Conservation (phyloP, 2,329 filamentous ascomycete genomes). For the Alternaria sp. region DNA sequence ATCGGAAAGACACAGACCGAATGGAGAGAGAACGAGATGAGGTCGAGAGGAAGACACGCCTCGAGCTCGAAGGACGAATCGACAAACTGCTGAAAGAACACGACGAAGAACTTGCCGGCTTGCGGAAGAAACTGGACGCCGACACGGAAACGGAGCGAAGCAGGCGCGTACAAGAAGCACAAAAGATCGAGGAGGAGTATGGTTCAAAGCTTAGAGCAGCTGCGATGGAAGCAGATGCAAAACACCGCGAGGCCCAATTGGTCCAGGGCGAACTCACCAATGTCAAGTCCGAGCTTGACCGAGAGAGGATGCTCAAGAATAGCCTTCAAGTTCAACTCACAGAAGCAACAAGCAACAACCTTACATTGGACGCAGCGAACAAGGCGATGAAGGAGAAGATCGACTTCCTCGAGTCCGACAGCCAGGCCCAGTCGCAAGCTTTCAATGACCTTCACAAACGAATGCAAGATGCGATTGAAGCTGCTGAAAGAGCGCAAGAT, state of each 20-base stretch:
- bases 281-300: slow-evolving; percentile 52
- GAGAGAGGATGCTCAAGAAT: slow-evolving; percentile 69
- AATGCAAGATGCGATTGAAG: slow-evolving; percentile 78
- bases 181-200: slow-evolving; percentile 67
- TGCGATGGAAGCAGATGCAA: slow-evolving; percentile 67
- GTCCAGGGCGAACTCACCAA: slow-evolving; percentile 62
- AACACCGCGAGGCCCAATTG: slow-evolving; percentile 62
- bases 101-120: slow-evolving; percentile 71
- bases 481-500: slow-evolving; percentile 75
- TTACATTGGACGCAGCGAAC: slow-evolving; percentile 75
- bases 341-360: slow-evolving; percentile 51
- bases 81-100: slow-evolving; percentile 69
- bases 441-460: slow-evolving; percentile 83
- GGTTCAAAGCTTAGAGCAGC: slow-evolving; percentile 64
- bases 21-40: slow-evolving; percentile 61
- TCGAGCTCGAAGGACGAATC: slow-evolving; percentile 62
- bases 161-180: slow-evolving; percentile 68
- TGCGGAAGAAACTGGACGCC: slow-evolving; percentile 69
- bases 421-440: slow-evolving; percentile 85
- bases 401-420: slow-evolving; percentile 88
- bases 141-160: slow-evolving; percentile 73
- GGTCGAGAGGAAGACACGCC: slow-evolving; percentile 54
- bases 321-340: slow-evolving; percentile 65
- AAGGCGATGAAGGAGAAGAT: slow-evolving; percentile 82
- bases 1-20: slow-evolving; percentile 66